Percentiles rank a stretch among this genome's conserved stretches.
phyloP scores from a whole-genome alignment of 1,284 basidiomycete genomes.

The Peniophora sp. region DNA sequence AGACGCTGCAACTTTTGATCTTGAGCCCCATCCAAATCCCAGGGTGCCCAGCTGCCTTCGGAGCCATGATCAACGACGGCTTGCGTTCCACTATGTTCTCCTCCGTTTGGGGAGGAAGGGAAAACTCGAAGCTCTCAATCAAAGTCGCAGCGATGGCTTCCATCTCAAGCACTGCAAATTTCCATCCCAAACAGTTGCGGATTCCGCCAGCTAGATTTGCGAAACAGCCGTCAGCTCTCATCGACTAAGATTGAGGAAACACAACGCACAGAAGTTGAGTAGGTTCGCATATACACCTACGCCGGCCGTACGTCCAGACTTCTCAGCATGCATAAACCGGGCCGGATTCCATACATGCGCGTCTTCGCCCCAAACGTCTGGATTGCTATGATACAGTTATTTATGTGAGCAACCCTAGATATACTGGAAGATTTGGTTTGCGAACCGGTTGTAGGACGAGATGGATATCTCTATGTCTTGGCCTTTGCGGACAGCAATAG shows the following conservation, averaged over 20 bases:
- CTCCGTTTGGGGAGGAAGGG: constrained; percentile 6
- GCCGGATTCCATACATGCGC: constrained; percentile 42
- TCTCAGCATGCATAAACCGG: constrained; percentile 33
- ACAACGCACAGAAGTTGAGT: constrained; percentile 17
- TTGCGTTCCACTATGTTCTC: constrained; percentile 2
- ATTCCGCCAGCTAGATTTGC: constrained; percentile 15
- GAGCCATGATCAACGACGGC: too few species aligned
- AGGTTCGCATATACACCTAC: constrained; percentile 44
- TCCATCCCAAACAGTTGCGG: constrained; percentile 25
- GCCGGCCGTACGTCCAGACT: constrained; percentile 23
- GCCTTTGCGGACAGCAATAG: constrained; percentile 27
- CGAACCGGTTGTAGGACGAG: constrained; percentile 10
- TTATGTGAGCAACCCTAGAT: neutral
- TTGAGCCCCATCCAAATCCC: too few species aligned
- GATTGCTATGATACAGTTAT: constrained; percentile 16
- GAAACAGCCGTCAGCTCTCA: too few species aligned
- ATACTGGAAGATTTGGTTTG: neutral
- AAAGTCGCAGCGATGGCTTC: constrained; percentile 16
- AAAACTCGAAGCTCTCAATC: constrained; percentile 18
- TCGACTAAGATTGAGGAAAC: neutral
- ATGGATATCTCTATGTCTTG: constrained; percentile 21
- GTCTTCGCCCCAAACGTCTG: constrained; percentile 39
- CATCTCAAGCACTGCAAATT: constrained; percentile 24
- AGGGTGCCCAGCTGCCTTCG: too few species aligned
- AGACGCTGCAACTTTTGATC: too few species aligned